These are phyloP conservation scores for Hypoxylon rickii DNA, from an alignment of 495 filamentous ascomycete genomes.

Conservation along the genomic window DNA sequence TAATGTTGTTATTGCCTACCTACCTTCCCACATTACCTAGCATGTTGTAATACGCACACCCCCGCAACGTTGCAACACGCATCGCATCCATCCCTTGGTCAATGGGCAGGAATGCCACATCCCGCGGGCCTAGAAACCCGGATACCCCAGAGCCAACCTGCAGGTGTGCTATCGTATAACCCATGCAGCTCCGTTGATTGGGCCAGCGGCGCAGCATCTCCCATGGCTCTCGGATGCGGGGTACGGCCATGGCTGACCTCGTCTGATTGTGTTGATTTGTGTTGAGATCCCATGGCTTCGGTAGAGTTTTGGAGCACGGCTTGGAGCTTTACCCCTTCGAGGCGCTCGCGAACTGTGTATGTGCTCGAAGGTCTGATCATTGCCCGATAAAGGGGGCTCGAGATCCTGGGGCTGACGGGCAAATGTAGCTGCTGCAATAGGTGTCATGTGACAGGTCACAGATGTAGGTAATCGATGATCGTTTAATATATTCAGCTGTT, in stretches of 20 bases:
- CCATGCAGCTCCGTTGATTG: constrained; percentile 21
- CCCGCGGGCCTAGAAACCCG: constrained; percentile 7
- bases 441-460: too few species aligned
- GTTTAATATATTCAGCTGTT: too few species aligned
- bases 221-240: constrained; percentile 27
- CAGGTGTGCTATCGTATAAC: constrained; percentile 19
- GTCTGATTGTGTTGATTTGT: constrained; percentile 4
- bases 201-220: constrained; percentile 18
- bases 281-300: constrained; percentile 15
- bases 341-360: not conserved
- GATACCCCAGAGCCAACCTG: constrained; percentile 5
- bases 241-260: constrained; percentile 11
- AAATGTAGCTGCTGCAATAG: too few species aligned
- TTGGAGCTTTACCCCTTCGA: constrained; percentile 8
- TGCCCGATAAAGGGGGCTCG: constrained; percentile 19
- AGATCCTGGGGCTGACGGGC: too few species aligned
- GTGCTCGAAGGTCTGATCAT: constrained; percentile 10
- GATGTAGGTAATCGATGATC: too few species aligned
- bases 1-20: constrained; percentile 3
- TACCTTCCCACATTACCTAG: not conserved
- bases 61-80: constrained; percentile 29
- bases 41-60: not conserved
- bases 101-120: constrained; percentile 8
- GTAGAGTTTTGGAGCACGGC: constrained; percentile 19
- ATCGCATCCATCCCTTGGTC: constrained; percentile 6